Evolutionary conservation across 1,284 basidiomycete species (phyloP), one percentile per base, ranked within the genome.

Genomic region (Ustilago lituana): DNA sequence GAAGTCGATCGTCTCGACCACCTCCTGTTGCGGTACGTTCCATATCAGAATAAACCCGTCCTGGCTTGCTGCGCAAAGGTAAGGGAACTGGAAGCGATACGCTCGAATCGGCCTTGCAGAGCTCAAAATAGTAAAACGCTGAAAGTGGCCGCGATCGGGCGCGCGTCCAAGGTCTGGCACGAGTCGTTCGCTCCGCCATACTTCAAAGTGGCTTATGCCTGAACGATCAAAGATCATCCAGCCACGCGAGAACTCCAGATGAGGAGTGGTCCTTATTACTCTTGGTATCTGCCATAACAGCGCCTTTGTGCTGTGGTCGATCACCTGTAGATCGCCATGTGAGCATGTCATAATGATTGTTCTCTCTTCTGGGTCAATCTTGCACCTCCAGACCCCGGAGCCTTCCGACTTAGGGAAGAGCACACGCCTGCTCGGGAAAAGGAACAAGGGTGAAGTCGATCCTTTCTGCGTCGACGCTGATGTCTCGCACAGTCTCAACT

Each of bases 81-180:
- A 63, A 1, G 77, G 76, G 17, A 53, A 78, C 37, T 77, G 73
- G 40, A 79, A 70, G 11, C 76, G 75, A 45, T 64, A 77, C 15
- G 77, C 77, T 10, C 65, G 59, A 15, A 66, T 54, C 7, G 59
- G 46, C 10, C 64, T 57, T 5, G 55, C 32, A 1, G 65, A 53
- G 23, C 45, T 58, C 33, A 79, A 48, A 22, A 65, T 53, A 5
- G 60, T 37, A 31, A 57, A 63, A 20, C 47, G 59, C 19, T 61
- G 59, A 35, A 55, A 79, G 44, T 51, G 63, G 40, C 77, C 76
- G 12, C 75, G 68, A 20, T 69, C 53, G 6, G 68, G 61, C 9
- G 47, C 35, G 12, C 52, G 59, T 12, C 56, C 60, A 5, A 65
- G 61, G 32, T 74, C 64, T 2, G 55, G 61, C 15, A 66, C 57